Conservation (phyloP, 192 early-diverging fungal genomes). For the Linnemannia elongata region DNA sequence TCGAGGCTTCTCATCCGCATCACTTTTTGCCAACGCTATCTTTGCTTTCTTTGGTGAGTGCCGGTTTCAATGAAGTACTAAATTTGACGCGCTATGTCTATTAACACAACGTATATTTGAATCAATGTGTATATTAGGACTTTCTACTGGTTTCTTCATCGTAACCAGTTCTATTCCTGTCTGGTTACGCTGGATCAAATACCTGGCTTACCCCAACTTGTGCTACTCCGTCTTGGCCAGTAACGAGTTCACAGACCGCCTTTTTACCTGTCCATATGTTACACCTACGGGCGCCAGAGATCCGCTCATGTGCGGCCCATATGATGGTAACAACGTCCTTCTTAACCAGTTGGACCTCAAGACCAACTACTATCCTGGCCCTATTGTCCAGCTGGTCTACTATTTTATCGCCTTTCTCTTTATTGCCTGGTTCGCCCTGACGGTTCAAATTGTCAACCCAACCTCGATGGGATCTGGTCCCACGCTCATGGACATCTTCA, state of each 20-base stretch:
- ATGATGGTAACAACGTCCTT: constrained; percentile 37
- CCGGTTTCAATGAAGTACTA: background rate
- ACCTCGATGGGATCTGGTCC: constrained; percentile 48
- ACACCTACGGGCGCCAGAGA: constrained; percentile 28
- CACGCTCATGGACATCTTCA: constrained; percentile 43
- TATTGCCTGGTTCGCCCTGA: constrained; percentile 37
- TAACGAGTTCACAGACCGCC: constrained; percentile 43
- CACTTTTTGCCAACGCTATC: constrained; percentile 45
- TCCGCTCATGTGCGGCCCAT: constrained; percentile 24
- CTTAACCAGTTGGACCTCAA: constrained; percentile 23
- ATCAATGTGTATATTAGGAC: constrained; percentile 8
- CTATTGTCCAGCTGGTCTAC: constrained; percentile 24
- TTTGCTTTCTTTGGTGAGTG: constrained; percentile 52
- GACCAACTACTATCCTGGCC: constrained; percentile 27
- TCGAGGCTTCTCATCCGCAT: constrained; percentile 47
- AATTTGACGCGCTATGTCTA: background rate
- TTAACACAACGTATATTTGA: background rate
- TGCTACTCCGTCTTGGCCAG: constrained; percentile 48
- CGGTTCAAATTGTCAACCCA: constrained; percentile 44
- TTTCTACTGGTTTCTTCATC: constrained; percentile 52
- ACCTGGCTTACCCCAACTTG: constrained; percentile 36
- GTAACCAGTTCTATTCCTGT: constrained; percentile 46
- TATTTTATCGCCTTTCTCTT: constrained; percentile 44
- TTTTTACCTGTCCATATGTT: constrained; percentile 30
- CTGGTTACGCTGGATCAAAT: constrained; percentile 53